These are phyloP conservation scores for Cutaneotrichosporon cutaneum DNA, from an alignment of 1,284 basidiomycete species.

Conservation along the genomic window DNA sequence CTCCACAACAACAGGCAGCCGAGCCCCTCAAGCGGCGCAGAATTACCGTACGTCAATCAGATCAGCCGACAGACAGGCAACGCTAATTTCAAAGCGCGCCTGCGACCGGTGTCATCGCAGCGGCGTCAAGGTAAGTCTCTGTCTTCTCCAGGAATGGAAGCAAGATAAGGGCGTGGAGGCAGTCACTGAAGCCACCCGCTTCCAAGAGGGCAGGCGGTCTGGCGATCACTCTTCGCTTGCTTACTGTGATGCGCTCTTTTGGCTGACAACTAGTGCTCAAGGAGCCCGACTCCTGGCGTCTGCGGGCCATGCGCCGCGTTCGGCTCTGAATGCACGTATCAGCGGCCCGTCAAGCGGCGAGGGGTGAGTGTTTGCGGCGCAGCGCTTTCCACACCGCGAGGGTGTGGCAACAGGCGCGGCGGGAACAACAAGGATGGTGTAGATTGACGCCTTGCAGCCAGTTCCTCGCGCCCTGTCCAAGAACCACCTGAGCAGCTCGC, in stretches of 20 bases:
- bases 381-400: not conserved
- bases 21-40: slow-evolving; percentile 15
- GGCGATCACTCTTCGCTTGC: not conserved
- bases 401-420: not conserved
- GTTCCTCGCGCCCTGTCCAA: slow-evolving; percentile 11
- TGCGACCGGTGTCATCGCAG: slow-evolving; percentile 50
- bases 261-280: slow-evolving; percentile 33
- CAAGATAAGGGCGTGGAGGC: not conserved
- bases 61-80: not conserved
- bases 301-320: slow-evolving; percentile 46
- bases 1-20: slow-evolving; percentile 12
- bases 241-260: not conserved
- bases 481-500: not conserved
- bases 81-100: slow-evolving; percentile 34
- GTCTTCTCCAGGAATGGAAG: not conserved
- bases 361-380: slow-evolving; percentile 35
- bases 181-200: not conserved
- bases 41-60: slow-evolving; percentile 10
- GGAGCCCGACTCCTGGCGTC: slow-evolving; percentile 26
- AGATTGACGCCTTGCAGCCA: slow-evolving; percentile 11
- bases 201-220: slow-evolving; percentile 2
- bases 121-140: slow-evolving; percentile 40
- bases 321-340: slow-evolving; percentile 45
- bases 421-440: not conserved
- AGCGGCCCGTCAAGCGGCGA: slow-evolving; percentile 46